Conservation (phyloP, 306 rosid species). For the Oemleria cerasiformis region DNA sequence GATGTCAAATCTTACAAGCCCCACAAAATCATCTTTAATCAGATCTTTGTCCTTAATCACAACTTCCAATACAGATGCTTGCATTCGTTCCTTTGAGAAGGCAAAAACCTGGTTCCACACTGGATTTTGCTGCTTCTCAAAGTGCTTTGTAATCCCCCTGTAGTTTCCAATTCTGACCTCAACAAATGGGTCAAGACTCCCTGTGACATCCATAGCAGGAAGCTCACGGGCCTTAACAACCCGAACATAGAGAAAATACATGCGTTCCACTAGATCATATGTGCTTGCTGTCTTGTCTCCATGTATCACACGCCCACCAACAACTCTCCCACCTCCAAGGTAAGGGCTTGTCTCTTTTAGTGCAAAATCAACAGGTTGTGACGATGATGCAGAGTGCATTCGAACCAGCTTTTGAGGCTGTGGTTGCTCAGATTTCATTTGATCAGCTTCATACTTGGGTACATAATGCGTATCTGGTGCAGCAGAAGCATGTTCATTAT, state of each 20-base stretch:
- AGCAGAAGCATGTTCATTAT: conserved; percentile 38
- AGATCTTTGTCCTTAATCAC: conserved; percentile 78
- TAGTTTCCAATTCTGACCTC: conserved; percentile 88
- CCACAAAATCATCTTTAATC: conserved; percentile 82
- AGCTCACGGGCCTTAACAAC: conserved; percentile 87
- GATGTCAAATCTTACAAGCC: conserved; percentile 70
- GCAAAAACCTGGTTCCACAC: conserved; percentile 88
- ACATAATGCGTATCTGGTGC: conserved; percentile 43
- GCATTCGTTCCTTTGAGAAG: conserved; percentile 79
- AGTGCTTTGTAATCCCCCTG: conserved; percentile 75
- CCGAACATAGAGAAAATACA: conserved; percentile 81
- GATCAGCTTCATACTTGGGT: conserved; percentile 50
- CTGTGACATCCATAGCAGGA: conserved; percentile 78
- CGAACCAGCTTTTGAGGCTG: conserved; percentile 56
- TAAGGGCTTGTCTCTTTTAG: conserved; percentile 91
- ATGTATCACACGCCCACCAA: conserved; percentile 71
- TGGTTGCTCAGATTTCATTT: conserved; percentile 48
- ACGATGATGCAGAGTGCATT: conserved; percentile 50
- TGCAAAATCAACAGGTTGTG: conserved; percentile 74
- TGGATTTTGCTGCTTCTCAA: conserved; percentile 69
- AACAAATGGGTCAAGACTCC: conserved; percentile 82
- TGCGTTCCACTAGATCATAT: conserved; percentile 84
- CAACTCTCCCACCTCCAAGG: conserved; percentile 89
- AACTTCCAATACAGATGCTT: conserved; percentile 80
- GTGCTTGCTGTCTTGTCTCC: conserved; percentile 76